These are phyloP conservation scores for Hypoxylon fragiforme DNA, from an alignment of 495 filamentous ascomycete species.

Conservation along the genomic window DNA sequence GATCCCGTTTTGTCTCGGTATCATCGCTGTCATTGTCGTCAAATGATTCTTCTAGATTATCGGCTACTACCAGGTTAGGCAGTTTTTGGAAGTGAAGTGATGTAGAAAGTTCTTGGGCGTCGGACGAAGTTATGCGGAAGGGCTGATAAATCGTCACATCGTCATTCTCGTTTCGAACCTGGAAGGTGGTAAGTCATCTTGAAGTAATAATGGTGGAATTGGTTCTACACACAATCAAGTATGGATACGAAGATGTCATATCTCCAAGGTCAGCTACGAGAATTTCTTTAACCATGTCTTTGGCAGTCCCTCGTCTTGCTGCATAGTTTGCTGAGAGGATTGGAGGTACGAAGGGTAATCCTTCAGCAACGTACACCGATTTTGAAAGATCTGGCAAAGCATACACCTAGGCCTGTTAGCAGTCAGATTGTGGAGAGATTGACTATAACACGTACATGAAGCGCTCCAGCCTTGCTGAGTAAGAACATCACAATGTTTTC, in stretches of 20 bases:
- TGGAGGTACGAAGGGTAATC: slow-evolving; percentile 76
- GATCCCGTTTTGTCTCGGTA: slow-evolving; percentile 37
- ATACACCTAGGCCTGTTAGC: slow-evolving; percentile 56
- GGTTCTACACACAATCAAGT: slow-evolving; percentile 68
- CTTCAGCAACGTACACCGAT: slow-evolving; percentile 66
- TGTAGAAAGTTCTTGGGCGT: slow-evolving; percentile 41
- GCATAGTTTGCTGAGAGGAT: slow-evolving; percentile 70
- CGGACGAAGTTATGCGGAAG: slow-evolving; percentile 52
- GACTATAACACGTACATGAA: slow-evolving; percentile 64
- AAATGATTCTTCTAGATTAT: slow-evolving; percentile 48
- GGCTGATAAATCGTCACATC: slow-evolving; percentile 90
- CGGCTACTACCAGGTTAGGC: slow-evolving; percentile 61
- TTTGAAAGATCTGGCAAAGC: slow-evolving; percentile 63
- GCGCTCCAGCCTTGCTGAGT: slow-evolving; percentile 66
- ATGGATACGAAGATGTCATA: slow-evolving; percentile 65
- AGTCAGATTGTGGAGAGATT: slow-evolving; percentile 2
- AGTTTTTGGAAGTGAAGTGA: slow-evolving; percentile 76
- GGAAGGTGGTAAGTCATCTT: slow-evolving; percentile 11
- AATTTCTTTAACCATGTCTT: slow-evolving; percentile 74
- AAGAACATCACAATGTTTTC: slow-evolving; percentile 71
- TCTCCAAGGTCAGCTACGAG: slow-evolving; percentile 85
- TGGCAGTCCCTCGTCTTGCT: slow-evolving; percentile 67
- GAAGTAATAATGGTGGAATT: background rate
- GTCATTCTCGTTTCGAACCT: slow-evolving; percentile 77
- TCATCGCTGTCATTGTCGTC: slow-evolving; percentile 43